Conservation (phyloP, 2,329 filamentous ascomycete genomes). For the Gliomastix tumulicola region DNA sequence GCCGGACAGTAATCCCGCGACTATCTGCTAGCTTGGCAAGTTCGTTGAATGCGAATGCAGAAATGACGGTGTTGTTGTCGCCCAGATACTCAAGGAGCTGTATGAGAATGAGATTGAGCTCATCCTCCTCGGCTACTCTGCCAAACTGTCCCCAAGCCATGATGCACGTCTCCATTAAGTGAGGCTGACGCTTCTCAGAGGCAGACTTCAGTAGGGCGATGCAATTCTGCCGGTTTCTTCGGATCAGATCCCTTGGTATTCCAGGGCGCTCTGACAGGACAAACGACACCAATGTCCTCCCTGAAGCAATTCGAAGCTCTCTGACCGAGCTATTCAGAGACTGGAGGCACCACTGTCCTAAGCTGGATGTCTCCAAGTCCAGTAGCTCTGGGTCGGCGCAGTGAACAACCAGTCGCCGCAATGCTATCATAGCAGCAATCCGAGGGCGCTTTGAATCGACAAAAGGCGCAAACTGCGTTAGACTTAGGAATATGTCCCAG, state of each 20-base stretch:
- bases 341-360: conserved; percentile 76
- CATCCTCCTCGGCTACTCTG: conserved; percentile 67
- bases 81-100: conserved; percentile 83
- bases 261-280: no score
- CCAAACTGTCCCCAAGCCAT: conserved; percentile 83
- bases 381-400: conserved; percentile 51
- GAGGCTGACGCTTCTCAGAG: conserved; percentile 59
- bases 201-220: conserved; percentile 66
- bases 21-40: conserved; percentile 65
- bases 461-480: no score
- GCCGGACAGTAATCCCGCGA: conserved; percentile 53
- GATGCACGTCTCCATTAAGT: conserved; percentile 76
- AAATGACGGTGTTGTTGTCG: conserved; percentile 71
- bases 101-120: conserved; percentile 79
- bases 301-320: conserved; percentile 77
- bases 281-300: conserved; percentile 61
- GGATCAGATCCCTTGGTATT: conserved; percentile 15
- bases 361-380: conserved; percentile 57
- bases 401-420: conserved; percentile 66
- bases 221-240: conserved; percentile 53
- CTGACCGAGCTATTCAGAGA: conserved; percentile 77
- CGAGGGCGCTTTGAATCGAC: conserved; percentile 51
- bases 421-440: conserved; percentile 62
- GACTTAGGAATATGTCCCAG: no score
- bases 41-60: conserved; percentile 77